phyloP scores from a whole-genome alignment of 2,329 filamentous ascomycete genomes.

The Epichloe sylvatica region DNA sequence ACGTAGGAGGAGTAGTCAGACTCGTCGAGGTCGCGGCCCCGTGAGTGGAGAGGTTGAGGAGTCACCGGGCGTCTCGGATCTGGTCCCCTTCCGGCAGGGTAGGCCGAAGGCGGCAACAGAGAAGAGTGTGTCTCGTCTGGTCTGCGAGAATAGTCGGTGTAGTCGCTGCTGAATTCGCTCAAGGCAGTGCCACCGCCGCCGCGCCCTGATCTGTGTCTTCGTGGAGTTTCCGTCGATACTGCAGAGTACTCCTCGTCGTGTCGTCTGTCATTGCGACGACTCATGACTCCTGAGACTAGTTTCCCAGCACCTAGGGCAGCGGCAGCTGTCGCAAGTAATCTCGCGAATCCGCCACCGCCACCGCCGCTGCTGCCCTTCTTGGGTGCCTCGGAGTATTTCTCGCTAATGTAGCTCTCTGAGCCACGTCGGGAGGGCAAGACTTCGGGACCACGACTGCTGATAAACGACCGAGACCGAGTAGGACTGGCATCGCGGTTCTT shows the following conservation, averaged over 20 bases:
- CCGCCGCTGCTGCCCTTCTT: conserved; percentile 21
- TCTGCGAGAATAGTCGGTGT: conserved; percentile 20
- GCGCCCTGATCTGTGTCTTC: conserved; percentile 28
- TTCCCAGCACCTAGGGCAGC: conserved; percentile 49
- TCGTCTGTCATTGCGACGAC: conserved; percentile 33
- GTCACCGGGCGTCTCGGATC: conserved; percentile 29
- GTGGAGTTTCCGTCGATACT: conserved; percentile 47
- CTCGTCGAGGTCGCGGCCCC: conserved; percentile 31
- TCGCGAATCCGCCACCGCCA: conserved; percentile 40
- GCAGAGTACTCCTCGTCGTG: conserved; percentile 48
- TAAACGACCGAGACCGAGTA: conserved; percentile 23
- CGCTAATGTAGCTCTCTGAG: conserved; percentile 48
- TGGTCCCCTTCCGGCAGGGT: conserved; percentile 27
- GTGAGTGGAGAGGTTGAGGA: conserved; percentile 33
- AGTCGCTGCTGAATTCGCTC: conserved; percentile 41
- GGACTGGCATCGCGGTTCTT: conserved; percentile 28
- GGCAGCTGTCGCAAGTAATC: conserved; percentile 44
- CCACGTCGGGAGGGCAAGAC: conserved; percentile 37
- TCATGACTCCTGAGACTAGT: conserved; percentile 44
- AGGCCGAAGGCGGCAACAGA: conserved; percentile 32
- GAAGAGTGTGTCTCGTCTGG: conserved; percentile 23
- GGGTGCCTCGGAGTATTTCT: conserved; percentile 46
- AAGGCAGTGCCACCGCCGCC: conserved; percentile 19
- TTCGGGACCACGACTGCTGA: conserved; percentile 29
- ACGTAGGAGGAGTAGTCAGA: conserved; percentile 48